Conservation (phyloP, 441 rosid genomes). For the Gossypium gossypioides region DNA sequence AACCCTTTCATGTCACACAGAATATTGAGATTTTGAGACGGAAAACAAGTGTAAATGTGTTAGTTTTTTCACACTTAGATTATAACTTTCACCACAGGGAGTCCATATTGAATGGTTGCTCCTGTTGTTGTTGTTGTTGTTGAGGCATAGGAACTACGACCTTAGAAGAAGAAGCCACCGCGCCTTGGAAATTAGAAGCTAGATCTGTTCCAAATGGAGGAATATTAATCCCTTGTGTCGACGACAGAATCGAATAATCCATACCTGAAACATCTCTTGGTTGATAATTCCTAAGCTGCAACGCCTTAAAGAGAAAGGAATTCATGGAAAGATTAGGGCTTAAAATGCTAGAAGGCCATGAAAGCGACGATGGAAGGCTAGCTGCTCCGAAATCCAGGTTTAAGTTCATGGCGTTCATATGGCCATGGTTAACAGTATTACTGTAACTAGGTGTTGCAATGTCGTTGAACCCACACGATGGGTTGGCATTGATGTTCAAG, state of each 20-base stretch:
- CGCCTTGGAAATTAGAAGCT: conserved; percentile 25
- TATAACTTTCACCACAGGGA: conserved; percentile 46
- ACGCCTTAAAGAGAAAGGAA: conserved; percentile 70
- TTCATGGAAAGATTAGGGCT: conserved; percentile 51
- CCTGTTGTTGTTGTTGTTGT: conserved; percentile 35
- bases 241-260: conserved; percentile 3
- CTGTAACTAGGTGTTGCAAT: conserved; percentile 18
- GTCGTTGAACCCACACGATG: conserved; percentile 23
- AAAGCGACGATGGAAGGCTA: conserved; percentile 26
- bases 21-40: background rate
- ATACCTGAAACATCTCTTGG: conserved; percentile 34
- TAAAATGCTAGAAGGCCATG: conserved; percentile 58
- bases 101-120: conserved; percentile 70
- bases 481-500: conserved; percentile 30
- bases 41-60: conserved; percentile 12
- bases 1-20: background rate
- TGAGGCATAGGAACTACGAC: conserved; percentile 29
- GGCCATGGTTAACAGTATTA: conserved; percentile 13
- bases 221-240: conserved; percentile 14
- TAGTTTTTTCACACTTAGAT: conserved; percentile 12
- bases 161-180: conserved; percentile 43
- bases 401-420: conserved; percentile 27
- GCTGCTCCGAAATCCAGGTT: conserved; percentile 34
- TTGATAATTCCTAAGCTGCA: conserved; percentile 54
- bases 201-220: conserved; percentile 29